A percentile compares a stretch with the other conserved stretches of the same genome.
Conservation (phyloP, 2,329 filamentous ascomycete genomes). For the Trichoderma aggressivum region DNA sequence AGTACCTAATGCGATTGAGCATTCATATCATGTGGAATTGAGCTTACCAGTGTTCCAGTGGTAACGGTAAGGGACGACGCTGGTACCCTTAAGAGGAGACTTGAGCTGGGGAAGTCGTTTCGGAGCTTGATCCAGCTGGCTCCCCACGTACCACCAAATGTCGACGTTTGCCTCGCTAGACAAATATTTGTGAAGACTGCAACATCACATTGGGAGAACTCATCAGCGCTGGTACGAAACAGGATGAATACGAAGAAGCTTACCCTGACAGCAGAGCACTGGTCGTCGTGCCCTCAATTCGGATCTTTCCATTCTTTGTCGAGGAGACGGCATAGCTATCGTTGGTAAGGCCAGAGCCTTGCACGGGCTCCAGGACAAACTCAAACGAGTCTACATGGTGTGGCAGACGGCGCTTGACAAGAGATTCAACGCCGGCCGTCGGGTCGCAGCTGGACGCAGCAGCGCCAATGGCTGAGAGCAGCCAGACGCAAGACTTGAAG, state of each 20-base stretch:
- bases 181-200: conserved; percentile 23
- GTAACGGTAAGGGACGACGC: conserved; percentile 22
- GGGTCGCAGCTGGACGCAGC: neutral
- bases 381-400: conserved; percentile 21
- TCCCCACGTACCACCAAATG: conserved; percentile 25
- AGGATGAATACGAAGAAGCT: neutral
- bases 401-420: conserved; percentile 23
- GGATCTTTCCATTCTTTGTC: conserved; percentile 21
- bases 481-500: neutral
- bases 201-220: neutral
- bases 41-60: conserved; percentile 27
- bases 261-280: conserved; percentile 22
- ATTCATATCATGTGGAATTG: neutral
- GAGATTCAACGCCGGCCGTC: conserved; percentile 19
- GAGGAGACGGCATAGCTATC: conserved; percentile 21
- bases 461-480: conserved; percentile 9
- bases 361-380: conserved; percentile 9
- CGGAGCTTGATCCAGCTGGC: conserved; percentile 21
- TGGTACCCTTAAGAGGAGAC: conserved; percentile 14
- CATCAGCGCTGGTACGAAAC: neutral
- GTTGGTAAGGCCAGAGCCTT: neutral
- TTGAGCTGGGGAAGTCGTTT: conserved; percentile 18
- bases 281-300: conserved; percentile 19
- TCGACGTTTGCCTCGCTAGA: conserved; percentile 22
- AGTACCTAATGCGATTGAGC: neutral